Evolutionary conservation across 2,329 filamentous ascomycete genomes (phyloP), one percentile per base, ranked within the genome.

Genomic region (Aschersonia sp.): DNA sequence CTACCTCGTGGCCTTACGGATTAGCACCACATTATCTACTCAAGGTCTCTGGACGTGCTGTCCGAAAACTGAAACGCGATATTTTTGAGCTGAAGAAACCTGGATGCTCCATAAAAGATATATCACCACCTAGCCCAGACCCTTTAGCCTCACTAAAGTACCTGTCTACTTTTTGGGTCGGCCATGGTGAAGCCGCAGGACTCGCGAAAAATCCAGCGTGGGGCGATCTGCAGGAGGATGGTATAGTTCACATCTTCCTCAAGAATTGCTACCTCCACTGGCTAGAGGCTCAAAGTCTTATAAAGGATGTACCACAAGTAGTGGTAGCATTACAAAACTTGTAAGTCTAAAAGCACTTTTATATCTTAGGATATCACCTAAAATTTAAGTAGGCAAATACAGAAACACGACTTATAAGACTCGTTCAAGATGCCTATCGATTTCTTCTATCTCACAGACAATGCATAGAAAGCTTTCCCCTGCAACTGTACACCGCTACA

Each of bases 241-340:
- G 11, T 29, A 3, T 3, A 22, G 22, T 22, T 22, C 22, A 22
- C 22, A 30, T 2, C 2, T 70, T 71, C 49, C 49, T 70, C 6
- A 45, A 56, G 49, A 47, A 55, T 11, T 59, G 65, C n/a, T 59
- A 60, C 45, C 58, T 72, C 1, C 59, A 70, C 46, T 72, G 66
- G 68, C 54, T 73, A 3, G 68, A 72, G 48, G 61, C 64, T 33
- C 57, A 71, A 2, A 64, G 64, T 43, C 57, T 68, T 5, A 50
- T 65, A 12, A 43, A 47, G 8, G 50, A 53, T 39, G 51, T 60
- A 6, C 51, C 52, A 6, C 43, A 54, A 48, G 63, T 48, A 5
- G n/a, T 50, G 4, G 14, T 33, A 39, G 50, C 51, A 9, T 42
- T 53, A 14, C 33, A 44, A 11, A 47, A 11, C n/a, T 49, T 4